A percentile compares a stretch with the other conserved stretches of the same genome.
phyloP scores from a whole-genome alignment of 768 basidiomycete species.

The Chalciporus pseudorubinellus region DNA sequence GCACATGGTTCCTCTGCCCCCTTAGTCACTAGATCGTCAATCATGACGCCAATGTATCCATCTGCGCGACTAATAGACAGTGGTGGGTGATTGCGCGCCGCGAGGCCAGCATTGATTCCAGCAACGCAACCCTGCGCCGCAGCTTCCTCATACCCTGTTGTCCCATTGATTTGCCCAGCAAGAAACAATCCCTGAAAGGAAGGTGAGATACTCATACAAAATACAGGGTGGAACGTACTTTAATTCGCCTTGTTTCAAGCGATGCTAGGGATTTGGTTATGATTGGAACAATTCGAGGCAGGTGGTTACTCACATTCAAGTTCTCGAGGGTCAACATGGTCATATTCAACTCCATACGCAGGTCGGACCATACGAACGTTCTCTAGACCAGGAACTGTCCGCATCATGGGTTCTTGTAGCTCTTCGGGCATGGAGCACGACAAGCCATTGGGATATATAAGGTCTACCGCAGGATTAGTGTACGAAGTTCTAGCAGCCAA shows the following conservation, averaged over 20 bases:
- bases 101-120: constrained; percentile 83
- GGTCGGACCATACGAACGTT: constrained; percentile 80
- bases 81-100: constrained; percentile 53
- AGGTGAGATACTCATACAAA: neutral
- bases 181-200: constrained; percentile 69
- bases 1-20: constrained; percentile 90
- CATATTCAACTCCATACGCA: constrained; percentile 93
- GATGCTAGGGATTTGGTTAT: constrained; percentile 48
- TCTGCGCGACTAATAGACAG: constrained; percentile 78
- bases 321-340: constrained; percentile 84
- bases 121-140: constrained; percentile 88
- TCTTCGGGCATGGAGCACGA: constrained; percentile 88
- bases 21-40: constrained; percentile 86
- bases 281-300: neutral
- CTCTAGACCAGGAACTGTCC: constrained; percentile 81
- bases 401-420: constrained; percentile 77
- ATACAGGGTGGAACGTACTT: constrained; percentile 35
- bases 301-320: constrained; percentile 54
- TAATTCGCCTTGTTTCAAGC: constrained; percentile 81
- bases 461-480: constrained; percentile 42
- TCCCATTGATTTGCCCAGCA: constrained; percentile 90
- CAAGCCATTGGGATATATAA: constrained; percentile 89
- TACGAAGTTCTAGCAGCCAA: neutral
- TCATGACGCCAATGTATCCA: constrained; percentile 86
- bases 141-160: constrained; percentile 94